Evolutionary conservation across 2,329 filamentous ascomycete species (phyloP), one percentile per base, ranked within the genome.

Genomic region (Colletotrichum noveboracense): DNA sequence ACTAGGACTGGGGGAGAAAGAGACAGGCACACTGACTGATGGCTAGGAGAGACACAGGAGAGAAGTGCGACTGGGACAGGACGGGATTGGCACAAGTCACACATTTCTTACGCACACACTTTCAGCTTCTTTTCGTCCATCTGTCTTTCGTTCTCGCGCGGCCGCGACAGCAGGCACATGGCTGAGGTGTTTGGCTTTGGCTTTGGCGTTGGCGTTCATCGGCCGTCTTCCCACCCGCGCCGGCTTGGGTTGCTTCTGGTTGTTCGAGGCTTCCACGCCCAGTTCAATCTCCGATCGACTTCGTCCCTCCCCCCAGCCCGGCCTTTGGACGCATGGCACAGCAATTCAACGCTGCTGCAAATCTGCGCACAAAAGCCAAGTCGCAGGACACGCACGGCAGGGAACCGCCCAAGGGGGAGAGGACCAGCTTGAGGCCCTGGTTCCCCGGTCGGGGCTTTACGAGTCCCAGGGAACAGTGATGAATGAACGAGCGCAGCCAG

Each of bases 401-500:
- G 28, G 70, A 58, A 69, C 18, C 34, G 28, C 55, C 38, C 8
- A 30, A 76, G 32, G 21, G 34, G 58, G 36, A 60, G 21, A 21
- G 70, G 74, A 69, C 58, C 65, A 69, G 48, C 64, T 14, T 69
- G 48, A 52, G 65, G 70, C 74, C 74, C 74, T 36, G 58, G 70
- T 74, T 36, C 70, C 74, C 55, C 64, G 74, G 28, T 70, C 56
- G 21, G 24, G 32, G 58, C 74, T 69, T 65, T 48, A 32, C 48
- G 48, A 74, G 64, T 52, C 64, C 64, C 58, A 68, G 70, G 73
- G 70, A 65, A 52, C 34, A 65, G 36, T 58, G 64, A 68, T 65
- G 69, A 73, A 68, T 36, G 73, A 75, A 72, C 64, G 48, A 75
- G 69, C 64, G 70, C 56, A 58, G 73, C 70, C 64, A 34, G 70